Evolutionary conservation across 2,329 filamentous ascomycete genomes (phyloP), one percentile per base, ranked within the genome.

Genomic region (Parascedosporium putredinis): DNA sequence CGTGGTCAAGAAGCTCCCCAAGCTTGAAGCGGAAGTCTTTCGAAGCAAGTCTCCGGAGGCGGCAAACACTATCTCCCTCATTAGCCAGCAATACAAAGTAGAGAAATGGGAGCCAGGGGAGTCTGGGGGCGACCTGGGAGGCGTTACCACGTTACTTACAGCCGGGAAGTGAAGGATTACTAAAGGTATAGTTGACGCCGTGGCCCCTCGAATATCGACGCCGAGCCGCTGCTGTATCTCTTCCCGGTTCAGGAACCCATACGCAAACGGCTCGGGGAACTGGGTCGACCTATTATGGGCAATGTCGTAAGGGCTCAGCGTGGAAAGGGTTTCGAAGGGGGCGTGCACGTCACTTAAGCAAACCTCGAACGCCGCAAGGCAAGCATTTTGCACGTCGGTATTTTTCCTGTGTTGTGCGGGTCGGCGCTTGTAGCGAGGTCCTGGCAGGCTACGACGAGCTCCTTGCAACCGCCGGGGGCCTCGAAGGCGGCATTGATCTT

Each of bases 221-320:
- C 83, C 83, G 20, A 87, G 72, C 1, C 78, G 75, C 18, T 74
- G 60, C 53, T 79, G 76, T 1, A 86, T 70, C 5, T 62, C 55
- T 9, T 72, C 70, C 42, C 75, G 72, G 59, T 85, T 84, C 49
- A 90, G 71, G 62, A 84, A 88, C 34, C 81, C 73, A 18, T 71
- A 56, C 60, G 83, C 84, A 48, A 76, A 78, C 31, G 64, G 66
- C 1, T 79, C 72, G 3, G 85, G 84, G 53, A 83, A 83, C 0
- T 84, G 78, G 58, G 86, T 74, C 5, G 64, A 64, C 14, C 58
- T 50, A 3, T 72, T 68, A 48, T 80, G 74, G 5, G 80, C 71
- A 51, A 86, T 76, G 52, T 84, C 81, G 57, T 42, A 50, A 3
- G 25, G 16, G 14, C 31, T 50, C 8, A 20, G 42, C 4, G 25